Conservation (phyloP, 495 filamentous ascomycete species). For the Tuber umbilicatum region DNA sequence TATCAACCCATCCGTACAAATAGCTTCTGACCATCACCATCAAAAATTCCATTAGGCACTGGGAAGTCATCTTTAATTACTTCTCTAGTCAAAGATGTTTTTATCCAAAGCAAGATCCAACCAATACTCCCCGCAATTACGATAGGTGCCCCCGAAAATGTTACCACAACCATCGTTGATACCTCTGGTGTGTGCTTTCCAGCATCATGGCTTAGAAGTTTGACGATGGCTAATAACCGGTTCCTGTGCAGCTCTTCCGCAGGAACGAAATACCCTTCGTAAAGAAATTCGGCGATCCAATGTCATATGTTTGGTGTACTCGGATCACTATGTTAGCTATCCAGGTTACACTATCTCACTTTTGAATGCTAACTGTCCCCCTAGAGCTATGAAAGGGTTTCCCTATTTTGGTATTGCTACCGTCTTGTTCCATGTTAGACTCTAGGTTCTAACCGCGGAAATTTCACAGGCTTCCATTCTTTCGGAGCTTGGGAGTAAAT, state of each 20-base stretch:
- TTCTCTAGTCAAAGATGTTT: conserved; percentile 84
- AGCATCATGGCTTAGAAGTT: neutral
- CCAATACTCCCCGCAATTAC: conserved; percentile 89
- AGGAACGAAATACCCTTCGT: conserved; percentile 77
- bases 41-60: conserved; percentile 42
- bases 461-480: conserved; percentile 57
- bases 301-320: conserved; percentile 94
- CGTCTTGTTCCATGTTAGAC: neutral
- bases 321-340: conserved; percentile 67
- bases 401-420: conserved; percentile 76
- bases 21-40: conserved; percentile 27
- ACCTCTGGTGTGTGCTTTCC: conserved; percentile 54
- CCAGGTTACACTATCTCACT: neutral
- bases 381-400: conserved; percentile 86
- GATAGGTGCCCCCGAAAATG: conserved; percentile 87
- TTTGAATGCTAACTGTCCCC: conserved; percentile 7
- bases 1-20: conserved; percentile 54
- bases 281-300: conserved; percentile 95
- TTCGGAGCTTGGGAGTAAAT: conserved; percentile 92
- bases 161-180: conserved; percentile 92
- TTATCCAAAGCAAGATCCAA: conserved; percentile 89
- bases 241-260: conserved; percentile 59
- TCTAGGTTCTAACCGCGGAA: conserved; percentile 7
- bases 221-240: conserved; percentile 7
- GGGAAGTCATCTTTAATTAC: conserved; percentile 68